phyloP scores from a whole-genome alignment of 164 flowering plant species.

The Pachysandra terminalis region DNA sequence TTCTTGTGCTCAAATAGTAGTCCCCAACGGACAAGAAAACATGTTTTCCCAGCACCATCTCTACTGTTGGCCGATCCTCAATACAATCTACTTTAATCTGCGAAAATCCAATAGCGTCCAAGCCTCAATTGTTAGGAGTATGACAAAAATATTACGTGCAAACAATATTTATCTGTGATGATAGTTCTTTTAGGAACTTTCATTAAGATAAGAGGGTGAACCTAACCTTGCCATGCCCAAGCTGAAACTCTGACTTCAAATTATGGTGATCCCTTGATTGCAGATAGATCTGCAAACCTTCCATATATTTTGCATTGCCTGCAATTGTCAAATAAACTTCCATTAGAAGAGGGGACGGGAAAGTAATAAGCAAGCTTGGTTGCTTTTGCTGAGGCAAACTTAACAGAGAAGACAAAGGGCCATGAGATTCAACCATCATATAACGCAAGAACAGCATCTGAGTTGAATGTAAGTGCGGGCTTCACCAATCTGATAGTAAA shows the following conservation, averaged over 20 bases:
- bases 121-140: background rate
- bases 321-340: constrained; percentile 9
- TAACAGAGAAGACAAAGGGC: background rate
- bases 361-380: background rate
- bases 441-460: constrained; percentile 41
- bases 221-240: constrained; percentile 60
- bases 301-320: constrained; percentile 48
- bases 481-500: constrained; percentile 58
- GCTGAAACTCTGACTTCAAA: constrained; percentile 68
- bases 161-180: background rate
- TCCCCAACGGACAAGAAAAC: constrained; percentile 63
- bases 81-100: constrained; percentile 65
- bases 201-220: background rate
- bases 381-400: background rate
- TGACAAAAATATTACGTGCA: background rate
- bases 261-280: constrained; percentile 57
- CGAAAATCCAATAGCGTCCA: constrained; percentile 5
- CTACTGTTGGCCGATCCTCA: constrained; percentile 50
- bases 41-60: constrained; percentile 49
- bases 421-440: constrained; percentile 44
- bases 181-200: background rate
- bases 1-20: constrained; percentile 30
- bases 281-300: constrained; percentile 48
- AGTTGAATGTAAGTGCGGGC: constrained; percentile 48
- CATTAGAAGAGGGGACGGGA: background rate